Conservation (phyloP, 139 green algal genomes). For the Haematococcus lacustris region DNA sequence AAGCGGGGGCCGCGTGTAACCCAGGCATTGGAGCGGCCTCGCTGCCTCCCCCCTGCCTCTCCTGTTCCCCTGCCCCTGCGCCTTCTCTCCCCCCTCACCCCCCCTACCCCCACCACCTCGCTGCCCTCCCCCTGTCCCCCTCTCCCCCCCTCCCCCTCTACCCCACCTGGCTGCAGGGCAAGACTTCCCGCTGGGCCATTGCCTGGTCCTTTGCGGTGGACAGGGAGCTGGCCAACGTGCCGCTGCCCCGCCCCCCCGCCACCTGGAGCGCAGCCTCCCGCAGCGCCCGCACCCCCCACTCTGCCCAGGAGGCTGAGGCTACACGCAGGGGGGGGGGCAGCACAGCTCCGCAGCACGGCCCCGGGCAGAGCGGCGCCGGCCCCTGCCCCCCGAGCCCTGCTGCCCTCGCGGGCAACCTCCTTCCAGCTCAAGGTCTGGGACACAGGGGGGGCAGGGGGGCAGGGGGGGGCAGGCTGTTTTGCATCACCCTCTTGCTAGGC, state of each 20-base stretch:
- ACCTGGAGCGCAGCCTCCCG: neutral
- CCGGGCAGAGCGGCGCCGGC: no score
- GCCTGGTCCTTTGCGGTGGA: conserved; percentile 77
- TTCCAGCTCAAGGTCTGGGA: conserved; percentile 4
- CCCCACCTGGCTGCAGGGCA: no score
- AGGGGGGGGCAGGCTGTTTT: no score
- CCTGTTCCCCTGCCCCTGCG: no score
- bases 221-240: conserved; percentile 35
- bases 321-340: neutral
- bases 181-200: conserved; percentile 77
- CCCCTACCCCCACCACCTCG: no score
- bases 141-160: no score
- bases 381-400: neutral
- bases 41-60: no score
- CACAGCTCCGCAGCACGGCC: neutral
- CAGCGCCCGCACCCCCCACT: neutral
- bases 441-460: neutral
- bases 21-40: no score
- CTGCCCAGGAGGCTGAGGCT: neutral
- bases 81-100: no score
- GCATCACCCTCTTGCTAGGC: no score
- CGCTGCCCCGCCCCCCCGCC: conserved; percentile 32
- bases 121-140: no score
- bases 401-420: neutral
- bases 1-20: no score